Evolutionary conservation across 2,329 filamentous ascomycete species (phyloP), one percentile per base, ranked within the genome.

Genomic region (Chrysoporthe cubensis): DNA sequence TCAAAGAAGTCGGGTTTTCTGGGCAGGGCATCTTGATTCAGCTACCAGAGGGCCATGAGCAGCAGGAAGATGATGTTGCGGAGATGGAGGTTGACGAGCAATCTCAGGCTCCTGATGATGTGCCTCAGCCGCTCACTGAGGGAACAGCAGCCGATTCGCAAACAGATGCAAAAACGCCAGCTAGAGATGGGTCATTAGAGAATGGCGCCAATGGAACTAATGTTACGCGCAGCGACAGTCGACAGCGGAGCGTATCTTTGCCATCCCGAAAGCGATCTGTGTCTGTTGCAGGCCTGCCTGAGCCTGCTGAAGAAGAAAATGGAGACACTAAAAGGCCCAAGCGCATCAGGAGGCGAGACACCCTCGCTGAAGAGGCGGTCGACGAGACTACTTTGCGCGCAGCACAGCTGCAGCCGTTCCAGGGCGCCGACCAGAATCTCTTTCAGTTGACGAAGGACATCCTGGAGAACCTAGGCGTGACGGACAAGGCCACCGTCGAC

Each of bases 251-350:
- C 58, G 72, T 73, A n/a, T 81, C 83, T 1, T 71, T 80, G 6
- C 76, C 80, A 14, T 84, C 82, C 0, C 82, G 87, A 62, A 90
- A 90, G 74, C 82, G 88, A 62, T 90, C 88, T 1, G 88, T 90
- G 69, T 90, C 88, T 13, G 78, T 79, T 42, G 88, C 88, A 4
- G 88, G 88, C 3, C 76, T 90, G 18, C 81, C 81, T 0, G 88
- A 90, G 2, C 80, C 77, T 0, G 80, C 74, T 0, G 87, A 88
- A 8, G 88, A 90, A 63, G 88, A 90, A 44, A 83, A 81, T 34
- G 80, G 79, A 1, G 82, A 85, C 13, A 85, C 86, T 64, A 90
- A 90, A 73, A 81, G 88, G 66, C 90, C 88, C 76, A 91, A 91
- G 74, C 81, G 89, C 62, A 88, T 88, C 42, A 83, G 89, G 58